Evolutionary conservation across 2,329 filamentous ascomycete genomes (phyloP), one percentile per base, ranked within the genome.

Genomic region (Cercospora janseana): DNA sequence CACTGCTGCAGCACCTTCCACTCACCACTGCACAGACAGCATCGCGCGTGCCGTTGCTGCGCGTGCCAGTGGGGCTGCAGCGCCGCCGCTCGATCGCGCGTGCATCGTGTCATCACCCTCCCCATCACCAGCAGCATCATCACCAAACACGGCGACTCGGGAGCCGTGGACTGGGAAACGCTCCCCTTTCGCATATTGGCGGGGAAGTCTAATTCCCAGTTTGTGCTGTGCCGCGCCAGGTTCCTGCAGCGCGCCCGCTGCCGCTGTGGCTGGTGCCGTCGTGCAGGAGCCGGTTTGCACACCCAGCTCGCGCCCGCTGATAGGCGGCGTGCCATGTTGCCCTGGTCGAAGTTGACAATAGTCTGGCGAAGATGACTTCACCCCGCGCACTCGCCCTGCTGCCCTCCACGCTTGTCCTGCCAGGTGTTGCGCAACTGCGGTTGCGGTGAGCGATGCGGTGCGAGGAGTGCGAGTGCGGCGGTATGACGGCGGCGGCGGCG

Each of bases 101-200:
- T n/a, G n/a, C n/a, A n/a, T n/a, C n/a, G n/a, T n/a, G n/a, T n/a
- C n/a, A n/a, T n/a, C n/a, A n/a, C n/a, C n/a, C n/a, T 27, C 16
- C 23, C 23, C 40, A 43, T 13, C 34, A 34, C 20, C 31, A 18
- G 31, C n/a, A 18, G 31, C 6, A 18, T n/a, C n/a, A n/a, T n/a
- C 38, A 27, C 9, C 38, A 13, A 27, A 24, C 38, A 23, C 26
- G 20, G 20, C 37, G 15, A 23, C 23, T 41, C n/a, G 38, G 16
- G 35, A 16, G 10, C 13, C 15, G 2, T 38, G 13, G 35, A 9
- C 15, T 41, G 38, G 20, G 38, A 27, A 13, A 15, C 24, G 38
- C 18, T 41, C 26, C 20, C 38, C 24, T 8, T 43, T 43, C 40
- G 13, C 23, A 43, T 27, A 43, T 43, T 43, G 40, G 24, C 15